Evolutionary conservation across 139 green algal species (phyloP).

Genomic region (Chlorella sp.): DNA sequence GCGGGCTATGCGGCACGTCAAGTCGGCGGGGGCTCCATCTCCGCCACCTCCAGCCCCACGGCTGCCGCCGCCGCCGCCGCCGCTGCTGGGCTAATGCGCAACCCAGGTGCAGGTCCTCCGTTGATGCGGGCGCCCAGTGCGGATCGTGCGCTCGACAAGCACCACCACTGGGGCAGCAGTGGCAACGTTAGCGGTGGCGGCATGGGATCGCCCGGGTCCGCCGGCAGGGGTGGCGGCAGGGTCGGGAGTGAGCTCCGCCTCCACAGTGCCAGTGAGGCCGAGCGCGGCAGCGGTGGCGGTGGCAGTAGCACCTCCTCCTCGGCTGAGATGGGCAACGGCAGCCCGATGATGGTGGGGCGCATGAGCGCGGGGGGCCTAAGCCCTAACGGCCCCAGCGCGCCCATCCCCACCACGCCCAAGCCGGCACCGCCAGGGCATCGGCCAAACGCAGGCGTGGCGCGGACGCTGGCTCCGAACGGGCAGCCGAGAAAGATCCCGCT

Average conservation of each 20-base stretch:
- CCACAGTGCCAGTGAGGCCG: too few species aligned
- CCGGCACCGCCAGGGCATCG: background rate
- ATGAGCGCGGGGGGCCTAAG: background rate
- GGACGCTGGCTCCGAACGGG: constrained; percentile 75
- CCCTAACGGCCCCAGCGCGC: background rate
- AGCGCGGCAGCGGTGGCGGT: constrained; percentile 3
- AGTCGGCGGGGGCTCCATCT: too few species aligned
- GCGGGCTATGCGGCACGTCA: background rate
- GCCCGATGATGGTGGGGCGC: background rate
- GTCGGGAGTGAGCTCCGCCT: too few species aligned
- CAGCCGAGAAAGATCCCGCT: constrained; percentile 70
- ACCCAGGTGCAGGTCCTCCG: background rate
- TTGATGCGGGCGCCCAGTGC: background rate
- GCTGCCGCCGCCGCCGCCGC: too few species aligned
- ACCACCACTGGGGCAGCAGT: too few species aligned
- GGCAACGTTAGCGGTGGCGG: too few species aligned
- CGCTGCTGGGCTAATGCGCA: background rate
- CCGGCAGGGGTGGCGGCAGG: too few species aligned
- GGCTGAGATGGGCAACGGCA: too few species aligned
- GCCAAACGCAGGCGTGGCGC: constrained; percentile 30
- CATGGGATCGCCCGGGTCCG: too few species aligned
- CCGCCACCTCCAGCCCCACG: too few species aligned
- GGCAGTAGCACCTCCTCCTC: background rate
- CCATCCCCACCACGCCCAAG: constrained; percentile 10
- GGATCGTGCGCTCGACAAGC: background rate